These are phyloP conservation scores for Abrus precatorius DNA, from an alignment of 306 rosid genomes.

Conservation along the genomic window DNA sequence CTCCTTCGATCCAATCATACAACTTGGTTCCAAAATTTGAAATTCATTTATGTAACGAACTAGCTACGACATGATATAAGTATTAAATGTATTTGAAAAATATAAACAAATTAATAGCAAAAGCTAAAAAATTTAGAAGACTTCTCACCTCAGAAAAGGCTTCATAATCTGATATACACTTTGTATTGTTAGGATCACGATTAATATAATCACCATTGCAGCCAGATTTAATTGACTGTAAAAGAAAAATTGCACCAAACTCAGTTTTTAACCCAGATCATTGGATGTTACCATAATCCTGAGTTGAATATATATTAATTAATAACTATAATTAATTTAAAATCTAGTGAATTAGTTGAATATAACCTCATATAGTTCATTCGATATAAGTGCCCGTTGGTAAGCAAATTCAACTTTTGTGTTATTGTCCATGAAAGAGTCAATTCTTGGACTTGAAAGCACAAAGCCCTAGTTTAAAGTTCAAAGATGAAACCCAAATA, in stretches of 20 bases:
- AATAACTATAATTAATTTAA: not conserved
- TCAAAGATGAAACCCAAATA: not conserved
- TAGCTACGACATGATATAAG: slow-evolving; percentile 7
- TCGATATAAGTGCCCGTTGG: slow-evolving; percentile 3
- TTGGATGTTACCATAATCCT: too few relatives aligned
- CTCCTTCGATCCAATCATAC: not conserved
- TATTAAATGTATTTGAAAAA: not conserved
- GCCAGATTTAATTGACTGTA: slow-evolving; percentile 42
- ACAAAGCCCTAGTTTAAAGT: slow-evolving; percentile 17
- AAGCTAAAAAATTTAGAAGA: too few relatives aligned
- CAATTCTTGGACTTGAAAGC: slow-evolving; percentile 14
- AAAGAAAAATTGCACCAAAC: not conserved
- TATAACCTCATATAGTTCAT: slow-evolving; percentile 26
- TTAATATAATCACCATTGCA: slow-evolving; percentile 44
- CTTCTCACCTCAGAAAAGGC: slow-evolving; percentile 20
- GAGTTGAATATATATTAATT: too few relatives aligned
- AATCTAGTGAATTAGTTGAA: not conserved
- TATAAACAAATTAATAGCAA: not conserved
- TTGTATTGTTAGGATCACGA: slow-evolving; percentile 28
- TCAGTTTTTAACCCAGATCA: too few relatives aligned
- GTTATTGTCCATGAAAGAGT: not conserved
- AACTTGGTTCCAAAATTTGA: slow-evolving; percentile 16
- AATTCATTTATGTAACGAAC: not conserved
- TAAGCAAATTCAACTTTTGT: not conserved
- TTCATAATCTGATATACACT: slow-evolving; percentile 24